A percentile compares a stretch with the other conserved stretches of the same genome.
phyloP scores from a whole-genome alignment of 1,139 yeast genomes.

The Pichia cactophila region DNA sequence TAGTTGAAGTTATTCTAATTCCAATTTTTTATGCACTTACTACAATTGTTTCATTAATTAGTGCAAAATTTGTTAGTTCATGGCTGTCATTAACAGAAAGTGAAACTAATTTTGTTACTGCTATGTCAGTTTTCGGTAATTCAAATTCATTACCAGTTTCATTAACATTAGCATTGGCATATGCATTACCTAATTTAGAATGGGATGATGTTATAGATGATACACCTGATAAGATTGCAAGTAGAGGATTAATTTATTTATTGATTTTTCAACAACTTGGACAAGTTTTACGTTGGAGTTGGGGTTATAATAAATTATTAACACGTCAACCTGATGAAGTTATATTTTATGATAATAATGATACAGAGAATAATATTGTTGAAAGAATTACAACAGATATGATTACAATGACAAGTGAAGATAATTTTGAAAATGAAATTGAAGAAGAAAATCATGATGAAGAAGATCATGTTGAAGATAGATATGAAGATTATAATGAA shows the following conservation, averaged over 20 bases:
- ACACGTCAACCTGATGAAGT: constrained; percentile 40
- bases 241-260: constrained; percentile 71
- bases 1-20: constrained; percentile 62
- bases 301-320: constrained; percentile 79
- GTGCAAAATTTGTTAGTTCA: constrained; percentile 45
- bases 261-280: constrained; percentile 81
- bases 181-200: constrained; percentile 60
- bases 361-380: constrained; percentile 4
- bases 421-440: neutral
- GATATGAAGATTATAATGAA: neutral
- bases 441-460: neutral
- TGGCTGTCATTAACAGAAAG: constrained; percentile 48
- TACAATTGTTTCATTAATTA: constrained; percentile 51
- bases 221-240: constrained; percentile 62
- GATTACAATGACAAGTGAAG: neutral
- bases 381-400: neutral
- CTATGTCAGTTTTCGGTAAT: constrained; percentile 85
- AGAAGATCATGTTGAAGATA: neutral
- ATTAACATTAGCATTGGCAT: constrained; percentile 61
- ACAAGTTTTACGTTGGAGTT: constrained; percentile 78
- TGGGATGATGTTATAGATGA: constrained; percentile 73
- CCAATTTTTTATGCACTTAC: constrained; percentile 66
- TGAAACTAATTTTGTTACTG: constrained; percentile 74
- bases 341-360: constrained; percentile 14
- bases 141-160: constrained; percentile 79